Conservation (phyloP, 805 yeast species). For the Tetrapisispora arboricola region DNA sequence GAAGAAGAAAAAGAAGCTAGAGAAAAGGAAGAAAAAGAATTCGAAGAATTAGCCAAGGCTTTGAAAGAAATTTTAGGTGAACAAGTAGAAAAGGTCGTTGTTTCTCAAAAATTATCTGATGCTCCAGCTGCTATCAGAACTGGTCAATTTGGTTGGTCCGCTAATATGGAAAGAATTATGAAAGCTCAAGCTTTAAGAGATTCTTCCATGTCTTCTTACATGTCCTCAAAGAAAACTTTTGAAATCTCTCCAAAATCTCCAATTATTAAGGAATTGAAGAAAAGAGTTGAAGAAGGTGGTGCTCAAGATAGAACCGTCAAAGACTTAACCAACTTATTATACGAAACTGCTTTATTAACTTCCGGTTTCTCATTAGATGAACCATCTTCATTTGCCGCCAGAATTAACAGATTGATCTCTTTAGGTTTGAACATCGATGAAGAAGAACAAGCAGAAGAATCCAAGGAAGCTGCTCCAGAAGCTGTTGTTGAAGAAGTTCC, state of each 20-base stretch:
- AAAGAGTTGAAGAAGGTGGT: slow-evolving; percentile 95
- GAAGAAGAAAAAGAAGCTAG: slow-evolving; percentile 94
- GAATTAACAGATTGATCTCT: slow-evolving; percentile 97
- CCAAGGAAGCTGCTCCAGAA: slow-evolving; percentile 40
- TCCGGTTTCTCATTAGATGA: slow-evolving; percentile 99
- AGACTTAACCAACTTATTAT: slow-evolving; percentile 91
- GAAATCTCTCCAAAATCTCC: slow-evolving; percentile 97
- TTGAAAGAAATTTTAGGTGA: slow-evolving; percentile 96
- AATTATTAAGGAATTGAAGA: slow-evolving; percentile 89
- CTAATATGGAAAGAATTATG: slow-evolving; percentile 99
- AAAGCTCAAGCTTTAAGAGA: slow-evolving; percentile 99
- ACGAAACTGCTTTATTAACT: slow-evolving; percentile 95
- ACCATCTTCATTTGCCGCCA: slow-evolving; percentile 93
- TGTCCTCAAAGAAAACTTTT: slow-evolving; percentile 98
- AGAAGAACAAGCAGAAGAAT: slow-evolving; percentile 58
- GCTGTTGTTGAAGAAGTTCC: slow-evolving; percentile 46
- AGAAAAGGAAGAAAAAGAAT: slow-evolving; percentile 88
- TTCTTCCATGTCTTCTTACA: slow-evolving; percentile 96
- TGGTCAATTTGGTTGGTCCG: slow-evolving; percentile 99
- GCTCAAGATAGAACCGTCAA: slow-evolving; percentile 97
- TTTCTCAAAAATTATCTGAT: slow-evolving; percentile 92
- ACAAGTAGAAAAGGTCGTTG: slow-evolving; percentile 98
- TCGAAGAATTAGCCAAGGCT: slow-evolving; percentile 87
- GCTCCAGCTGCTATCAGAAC: slow-evolving; percentile 99
- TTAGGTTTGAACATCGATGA: slow-evolving; percentile 97